Evolutionary conservation across 1,139 yeast species (phyloP), one percentile per base, ranked within the genome.

Genomic region (Suhomyces taliae): DNA sequence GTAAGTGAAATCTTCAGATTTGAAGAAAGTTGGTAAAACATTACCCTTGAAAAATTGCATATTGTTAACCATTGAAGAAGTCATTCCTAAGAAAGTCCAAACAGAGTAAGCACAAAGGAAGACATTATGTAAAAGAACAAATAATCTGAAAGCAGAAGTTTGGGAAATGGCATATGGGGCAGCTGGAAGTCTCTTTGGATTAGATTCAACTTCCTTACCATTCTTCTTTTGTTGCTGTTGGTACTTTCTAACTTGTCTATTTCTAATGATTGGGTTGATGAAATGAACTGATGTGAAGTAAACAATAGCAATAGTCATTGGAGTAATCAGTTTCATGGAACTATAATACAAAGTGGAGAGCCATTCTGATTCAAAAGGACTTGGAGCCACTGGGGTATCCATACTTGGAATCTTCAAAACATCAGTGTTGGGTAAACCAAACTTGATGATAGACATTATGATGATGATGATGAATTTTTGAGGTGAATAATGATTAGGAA

Each of bases 41-140:
- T 56, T 53, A 12, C 48, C 46, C 43, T 56, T 56, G 64, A 70
- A 58, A 51, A 64, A 47, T 53, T 62, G 60, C 62, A 66, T 70
- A 50, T 71, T 72, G 49, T 58, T 58, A 47, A 70, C 62, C 56
- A 84, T 79, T 27, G 85, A 72, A 11, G 71, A 58, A 29, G 79
- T 64, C 83, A 85, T 83, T n/a, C 90, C 89, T 14, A 81, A 45
- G 55, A 84, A 84, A 7, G 90, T 84, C 90, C 90, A 85, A 32
- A 80, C 78, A 5, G 90, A 83, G 67, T 85, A 85, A 29, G 72
- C 65, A 61, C 90, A 85, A 41, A 85, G 76, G 40, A 79, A 77
- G 19, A 82, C 58, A 61, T 85, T 85, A 66, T 85, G 93, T 37
- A 81, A 57, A 19, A 85, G 63, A 14, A 85, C 90, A 50, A 85